Evolutionary conservation across 176 grass and related monocot genomes (phyloP).

Genomic region (Cenchrus purpureus): DNA sequence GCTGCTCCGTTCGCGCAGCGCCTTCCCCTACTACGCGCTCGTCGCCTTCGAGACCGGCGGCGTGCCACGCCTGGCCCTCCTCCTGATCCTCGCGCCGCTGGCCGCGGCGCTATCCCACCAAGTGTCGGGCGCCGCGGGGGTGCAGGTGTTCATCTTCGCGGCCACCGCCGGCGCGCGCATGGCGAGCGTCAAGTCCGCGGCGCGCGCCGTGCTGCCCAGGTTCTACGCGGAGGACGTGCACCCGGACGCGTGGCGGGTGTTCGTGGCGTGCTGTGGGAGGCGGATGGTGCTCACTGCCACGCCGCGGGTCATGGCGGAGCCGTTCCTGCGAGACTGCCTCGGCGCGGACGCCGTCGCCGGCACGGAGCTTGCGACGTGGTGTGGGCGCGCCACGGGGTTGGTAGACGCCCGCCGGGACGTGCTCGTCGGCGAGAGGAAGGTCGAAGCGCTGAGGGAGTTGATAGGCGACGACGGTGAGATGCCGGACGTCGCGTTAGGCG

Average conservation of each 20-base stretch:
- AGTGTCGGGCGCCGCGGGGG: background rate
- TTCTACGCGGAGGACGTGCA: constrained; percentile 70
- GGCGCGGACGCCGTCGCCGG: constrained; percentile 56
- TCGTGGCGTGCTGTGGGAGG: constrained; percentile 33
- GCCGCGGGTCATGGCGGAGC: constrained; percentile 73
- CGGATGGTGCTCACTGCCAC: constrained; percentile 38
- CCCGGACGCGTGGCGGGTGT: constrained; percentile 49
- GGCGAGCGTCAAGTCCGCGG: constrained; percentile 59
- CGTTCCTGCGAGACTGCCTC: constrained; percentile 62
- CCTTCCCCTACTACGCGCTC: constrained; percentile 77
- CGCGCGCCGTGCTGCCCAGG: constrained; percentile 68
- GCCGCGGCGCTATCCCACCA: constrained; percentile 45
- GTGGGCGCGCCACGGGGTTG: constrained; percentile 42
- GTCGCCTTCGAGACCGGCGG: constrained; percentile 74
- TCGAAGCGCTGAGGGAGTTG: constrained; percentile 45
- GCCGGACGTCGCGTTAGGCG: constrained; percentile 53
- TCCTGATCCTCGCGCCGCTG: constrained; percentile 59
- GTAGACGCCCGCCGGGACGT: constrained; percentile 40
- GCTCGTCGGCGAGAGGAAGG: constrained; percentile 43
- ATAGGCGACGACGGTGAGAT: constrained; percentile 14
- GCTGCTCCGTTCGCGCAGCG: constrained; percentile 53
- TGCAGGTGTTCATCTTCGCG: too few relatives aligned
- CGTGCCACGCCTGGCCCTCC: constrained; percentile 50
- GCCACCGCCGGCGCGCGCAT: constrained; percentile 45
- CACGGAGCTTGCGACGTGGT: constrained; percentile 58